phyloP scores from a whole-genome alignment of 1,284 basidiomycete species.

The Boletus calvinii region DNA sequence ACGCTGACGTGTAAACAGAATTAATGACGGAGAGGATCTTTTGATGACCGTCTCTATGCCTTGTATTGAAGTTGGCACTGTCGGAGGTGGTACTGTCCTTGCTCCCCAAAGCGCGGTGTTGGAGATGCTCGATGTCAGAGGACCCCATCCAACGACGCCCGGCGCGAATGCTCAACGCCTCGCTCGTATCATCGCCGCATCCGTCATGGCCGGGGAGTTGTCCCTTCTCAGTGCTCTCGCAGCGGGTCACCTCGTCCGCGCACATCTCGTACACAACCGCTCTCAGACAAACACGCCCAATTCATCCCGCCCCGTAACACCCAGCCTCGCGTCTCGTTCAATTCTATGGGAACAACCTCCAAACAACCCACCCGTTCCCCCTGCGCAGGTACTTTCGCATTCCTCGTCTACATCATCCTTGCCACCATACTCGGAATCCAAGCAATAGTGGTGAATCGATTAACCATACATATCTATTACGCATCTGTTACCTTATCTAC shows the following conservation, averaged over 20 bases:
- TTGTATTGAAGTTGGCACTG: slow-evolving; percentile 94
- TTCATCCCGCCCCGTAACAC: slow-evolving; percentile 62
- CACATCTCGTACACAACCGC: slow-evolving; percentile 86
- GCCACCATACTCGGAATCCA: slow-evolving; percentile 33
- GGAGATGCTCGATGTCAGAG: slow-evolving; percentile 88
- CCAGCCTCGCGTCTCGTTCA: slow-evolving; percentile 35
- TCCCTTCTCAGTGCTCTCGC: slow-evolving; percentile 88
- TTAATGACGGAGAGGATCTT: slow-evolving; percentile 88
- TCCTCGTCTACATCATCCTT: slow-evolving; percentile 35
- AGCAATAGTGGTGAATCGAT: slow-evolving; percentile 15
- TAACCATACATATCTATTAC: slow-evolving; percentile 21
- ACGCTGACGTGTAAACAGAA: slow-evolving; percentile 44
- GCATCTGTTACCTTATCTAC: slow-evolving; percentile 24
- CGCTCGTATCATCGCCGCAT: slow-evolving; percentile 82
- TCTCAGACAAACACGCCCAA: slow-evolving; percentile 68
- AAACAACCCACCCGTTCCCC: slow-evolving; percentile 6
- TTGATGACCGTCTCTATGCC: slow-evolving; percentile 94
- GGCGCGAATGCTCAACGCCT: slow-evolving; percentile 86
- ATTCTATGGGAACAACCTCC: slow-evolving; percentile 24
- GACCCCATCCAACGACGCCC: slow-evolving; percentile 80
- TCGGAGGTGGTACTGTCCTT: slow-evolving; percentile 94
- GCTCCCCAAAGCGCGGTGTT: slow-evolving; percentile 87
- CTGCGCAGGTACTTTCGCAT: slow-evolving; percentile 19
- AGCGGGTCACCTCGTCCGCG: slow-evolving; percentile 87
- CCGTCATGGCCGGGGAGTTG: slow-evolving; percentile 95